phyloP scores from a whole-genome alignment of 1,139 yeast genomes.

The Lodderomyces orthopsilosis region DNA sequence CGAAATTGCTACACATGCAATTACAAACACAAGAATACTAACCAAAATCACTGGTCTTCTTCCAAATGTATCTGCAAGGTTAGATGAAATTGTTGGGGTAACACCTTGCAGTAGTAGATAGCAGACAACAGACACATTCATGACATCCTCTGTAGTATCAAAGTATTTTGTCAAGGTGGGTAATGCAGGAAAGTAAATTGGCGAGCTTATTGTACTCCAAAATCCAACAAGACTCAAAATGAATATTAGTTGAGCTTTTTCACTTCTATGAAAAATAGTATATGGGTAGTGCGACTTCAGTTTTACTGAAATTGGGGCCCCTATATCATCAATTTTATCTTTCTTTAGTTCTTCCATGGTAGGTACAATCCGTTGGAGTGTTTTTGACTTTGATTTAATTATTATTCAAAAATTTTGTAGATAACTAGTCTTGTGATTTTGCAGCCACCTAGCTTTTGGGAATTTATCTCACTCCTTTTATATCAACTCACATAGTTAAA shows the following conservation, averaged over 20 bases:
- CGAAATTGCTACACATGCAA: conserved; percentile 34
- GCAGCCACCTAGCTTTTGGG: too few species aligned
- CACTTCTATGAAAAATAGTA: conserved; percentile 18
- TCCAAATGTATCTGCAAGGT: conserved; percentile 36
- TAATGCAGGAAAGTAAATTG: conserved; percentile 42
- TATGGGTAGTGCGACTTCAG: conserved; percentile 12
- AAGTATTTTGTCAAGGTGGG: conserved; percentile 33
- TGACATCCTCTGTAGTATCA: conserved; percentile 21
- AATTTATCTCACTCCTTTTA: too few species aligned
- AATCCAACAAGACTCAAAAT: conserved; percentile 33
- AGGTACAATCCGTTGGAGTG: too few species aligned
- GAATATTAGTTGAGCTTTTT: conserved; percentile 19
- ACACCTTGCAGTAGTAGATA: conserved; percentile 39
- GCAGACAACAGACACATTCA: conserved; percentile 38
- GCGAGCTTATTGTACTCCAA: conserved; percentile 40
- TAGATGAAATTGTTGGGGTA: conserved; percentile 32
- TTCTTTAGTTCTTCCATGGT: too few species aligned
- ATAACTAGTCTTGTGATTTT: too few species aligned
- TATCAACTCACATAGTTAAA: too few species aligned
- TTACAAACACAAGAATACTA: conserved; percentile 29
- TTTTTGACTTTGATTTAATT: too few species aligned
- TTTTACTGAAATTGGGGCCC: too few species aligned
- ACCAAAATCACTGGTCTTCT: conserved; percentile 33
- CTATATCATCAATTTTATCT: too few species aligned
- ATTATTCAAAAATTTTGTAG: too few species aligned